Evolutionary conservation across 2,329 filamentous ascomycete species (phyloP).

Genomic region (Metarhizium sp.): DNA sequence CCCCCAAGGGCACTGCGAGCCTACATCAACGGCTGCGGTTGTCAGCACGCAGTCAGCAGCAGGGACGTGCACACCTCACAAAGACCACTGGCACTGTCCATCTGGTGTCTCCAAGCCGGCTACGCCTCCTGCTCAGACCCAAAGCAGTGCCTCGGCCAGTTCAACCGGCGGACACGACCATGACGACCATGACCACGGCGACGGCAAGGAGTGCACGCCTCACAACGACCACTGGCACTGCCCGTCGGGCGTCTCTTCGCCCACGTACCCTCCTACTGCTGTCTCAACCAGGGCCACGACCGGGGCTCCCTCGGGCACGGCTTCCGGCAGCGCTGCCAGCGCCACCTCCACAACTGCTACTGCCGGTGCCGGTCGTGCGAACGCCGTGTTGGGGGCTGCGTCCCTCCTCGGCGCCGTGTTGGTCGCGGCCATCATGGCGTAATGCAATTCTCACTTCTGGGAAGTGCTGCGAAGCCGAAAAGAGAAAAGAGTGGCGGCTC

Average conservation of each 20-base stretch:
- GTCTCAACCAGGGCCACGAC: not conserved
- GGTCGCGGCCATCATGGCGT: constrained; percentile 6
- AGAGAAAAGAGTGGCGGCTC: not conserved
- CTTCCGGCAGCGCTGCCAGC: not conserved
- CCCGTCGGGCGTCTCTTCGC: constrained; percentile 9
- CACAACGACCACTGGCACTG: constrained; percentile 10
- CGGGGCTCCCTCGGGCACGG: not conserved
- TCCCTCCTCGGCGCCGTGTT: constrained; percentile 8
- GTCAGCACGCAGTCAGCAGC: constrained; percentile 5
- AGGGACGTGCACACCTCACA: constrained; percentile 8
- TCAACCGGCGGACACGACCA: not conserved
- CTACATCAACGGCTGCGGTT: constrained; percentile 1
- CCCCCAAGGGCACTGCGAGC: constrained; percentile 10
- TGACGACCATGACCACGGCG: constrained; percentile 1
- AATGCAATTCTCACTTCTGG: not conserved
- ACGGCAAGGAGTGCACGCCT: constrained; percentile 7
- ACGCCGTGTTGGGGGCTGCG: constrained; percentile 3
- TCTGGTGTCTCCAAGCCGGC: constrained; percentile 9
- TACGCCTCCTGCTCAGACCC: constrained; percentile 6
- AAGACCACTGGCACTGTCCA: constrained; percentile 11
- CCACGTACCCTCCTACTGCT: constrained; percentile 2
- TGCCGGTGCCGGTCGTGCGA: constrained; percentile 1
- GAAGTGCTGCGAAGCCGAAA: not conserved
- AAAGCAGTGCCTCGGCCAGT: not conserved
- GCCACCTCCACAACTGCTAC: not conserved